These are phyloP conservation scores for Pseudocercospora ulei DNA, from an alignment of 2,329 filamentous ascomycete genomes.

Conservation along the genomic window DNA sequence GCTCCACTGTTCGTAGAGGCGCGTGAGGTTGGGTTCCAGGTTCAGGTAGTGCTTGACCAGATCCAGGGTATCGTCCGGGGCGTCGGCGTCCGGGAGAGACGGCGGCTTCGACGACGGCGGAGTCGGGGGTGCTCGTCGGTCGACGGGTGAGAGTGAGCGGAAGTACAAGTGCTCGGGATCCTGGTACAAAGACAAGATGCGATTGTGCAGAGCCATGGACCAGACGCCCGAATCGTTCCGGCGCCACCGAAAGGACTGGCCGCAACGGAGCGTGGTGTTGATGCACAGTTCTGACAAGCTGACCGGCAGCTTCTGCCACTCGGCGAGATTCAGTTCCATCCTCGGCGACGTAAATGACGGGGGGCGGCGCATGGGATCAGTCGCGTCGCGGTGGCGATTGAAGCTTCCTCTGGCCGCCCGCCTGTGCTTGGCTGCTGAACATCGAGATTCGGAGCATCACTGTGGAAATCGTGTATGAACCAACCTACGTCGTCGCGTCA, in stretches of 20 bases:
- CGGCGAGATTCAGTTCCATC: slow-evolving; percentile 49
- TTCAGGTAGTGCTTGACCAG: slow-evolving; percentile 82
- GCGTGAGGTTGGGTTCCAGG: slow-evolving; percentile 61
- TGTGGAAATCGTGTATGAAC: too few species aligned
- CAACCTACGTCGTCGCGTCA: too few species aligned
- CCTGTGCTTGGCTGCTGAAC: too few species aligned
- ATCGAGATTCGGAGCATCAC: too few species aligned
- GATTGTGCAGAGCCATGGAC: slow-evolving; percentile 78
- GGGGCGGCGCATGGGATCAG: slow-evolving; percentile 1
- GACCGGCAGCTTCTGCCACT: slow-evolving; percentile 81
- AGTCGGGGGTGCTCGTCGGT: slow-evolving; percentile 32
- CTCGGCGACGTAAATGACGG: background rate
- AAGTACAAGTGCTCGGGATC: slow-evolving; percentile 72
- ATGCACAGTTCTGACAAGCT: slow-evolving; percentile 80
- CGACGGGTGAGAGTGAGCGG: slow-evolving; percentile 53
- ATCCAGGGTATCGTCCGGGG: slow-evolving; percentile 60
- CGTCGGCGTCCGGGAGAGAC: slow-evolving; percentile 31
- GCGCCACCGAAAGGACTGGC: slow-evolving; percentile 89
- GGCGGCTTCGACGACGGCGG: slow-evolving; percentile 36
- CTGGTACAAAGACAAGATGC: slow-evolving; percentile 75
- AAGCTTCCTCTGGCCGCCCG: background rate
- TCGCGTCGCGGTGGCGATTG: slow-evolving; percentile 7
- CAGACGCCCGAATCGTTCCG: slow-evolving; percentile 72
- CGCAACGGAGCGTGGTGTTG: slow-evolving; percentile 85
- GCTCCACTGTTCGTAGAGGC: slow-evolving; percentile 82